Percentiles rank a stretch among this genome's conserved stretches.
Conservation (phyloP, 371 early-diverging fungal species). For the Nematocida minor region DNA sequence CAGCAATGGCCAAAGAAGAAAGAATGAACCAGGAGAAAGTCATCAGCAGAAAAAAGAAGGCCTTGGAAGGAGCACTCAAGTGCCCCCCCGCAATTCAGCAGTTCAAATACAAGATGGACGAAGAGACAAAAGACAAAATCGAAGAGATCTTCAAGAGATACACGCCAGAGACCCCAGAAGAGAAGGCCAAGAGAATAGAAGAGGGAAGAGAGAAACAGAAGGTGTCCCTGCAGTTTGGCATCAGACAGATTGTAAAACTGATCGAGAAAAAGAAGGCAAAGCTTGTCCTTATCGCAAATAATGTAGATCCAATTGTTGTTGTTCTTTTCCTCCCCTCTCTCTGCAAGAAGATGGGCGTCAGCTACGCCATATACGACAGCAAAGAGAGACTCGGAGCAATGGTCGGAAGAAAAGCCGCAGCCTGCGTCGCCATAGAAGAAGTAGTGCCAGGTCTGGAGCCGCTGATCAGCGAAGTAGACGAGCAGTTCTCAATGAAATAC, state of each 20-base stretch:
- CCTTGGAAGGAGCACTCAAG: constrained; percentile 90
- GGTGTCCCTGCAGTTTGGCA: constrained; percentile 87
- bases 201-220: constrained; percentile 78
- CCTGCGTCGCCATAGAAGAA: constrained; percentile 84
- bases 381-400: constrained; percentile 91
- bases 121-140: constrained; percentile 78
- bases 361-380: constrained; percentile 94
- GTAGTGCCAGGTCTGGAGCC: constrained; percentile 83
- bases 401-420: constrained; percentile 96
- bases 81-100: constrained; percentile 98
- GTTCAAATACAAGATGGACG: constrained; percentile 87
- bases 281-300: constrained; percentile 93
- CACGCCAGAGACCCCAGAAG: constrained; percentile 88
- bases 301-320: constrained; percentile 97
- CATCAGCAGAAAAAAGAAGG: constrained; percentile 66
- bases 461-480: constrained; percentile 65
- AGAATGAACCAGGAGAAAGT: constrained; percentile 37
- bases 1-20: constrained; percentile 30
- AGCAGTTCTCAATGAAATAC: constrained; percentile 59
- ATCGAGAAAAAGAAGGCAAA: constrained; percentile 94
- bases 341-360: constrained; percentile 99
- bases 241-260: constrained; percentile 94
- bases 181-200: constrained; percentile 85
- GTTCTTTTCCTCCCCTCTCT: constrained; percentile 97
- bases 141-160: constrained; percentile 89